phyloP scores from a whole-genome alignment of 2,329 filamentous ascomycete genomes.

The Fusarium nodosum region DNA sequence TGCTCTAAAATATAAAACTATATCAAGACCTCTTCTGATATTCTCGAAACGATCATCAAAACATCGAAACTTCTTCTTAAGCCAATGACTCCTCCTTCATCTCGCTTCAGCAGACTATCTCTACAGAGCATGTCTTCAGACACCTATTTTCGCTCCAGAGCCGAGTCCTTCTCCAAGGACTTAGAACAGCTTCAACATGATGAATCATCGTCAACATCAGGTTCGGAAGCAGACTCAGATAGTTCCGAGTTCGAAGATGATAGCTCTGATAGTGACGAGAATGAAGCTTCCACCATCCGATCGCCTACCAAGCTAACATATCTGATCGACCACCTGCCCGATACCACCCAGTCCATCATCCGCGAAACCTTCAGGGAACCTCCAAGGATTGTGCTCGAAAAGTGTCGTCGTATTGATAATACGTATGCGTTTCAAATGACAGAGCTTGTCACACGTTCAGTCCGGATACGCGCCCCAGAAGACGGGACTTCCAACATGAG shows the following conservation, averaged over 20 bases:
- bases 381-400: constrained; percentile 64
- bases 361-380: constrained; percentile 63
- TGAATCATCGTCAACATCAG: constrained; percentile 50
- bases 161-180: constrained; percentile 22
- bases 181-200: constrained; percentile 27
- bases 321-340: constrained; percentile 56
- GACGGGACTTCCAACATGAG: constrained; percentile 58
- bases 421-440: constrained; percentile 70
- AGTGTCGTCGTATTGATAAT: constrained; percentile 62
- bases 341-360: constrained; percentile 56
- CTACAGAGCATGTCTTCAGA: constrained; percentile 51
- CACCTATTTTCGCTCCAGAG: constrained; percentile 35
- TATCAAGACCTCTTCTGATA: constrained; percentile 15
- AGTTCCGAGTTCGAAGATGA: constrained; percentile 41
- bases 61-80: neutral
- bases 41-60: neutral
- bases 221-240: constrained; percentile 46
- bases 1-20: constrained; percentile 40
- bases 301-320: constrained; percentile 60
- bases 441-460: constrained; percentile 65
- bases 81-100: constrained; percentile 49
- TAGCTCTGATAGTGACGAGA: constrained; percentile 54
- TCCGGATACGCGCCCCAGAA: constrained; percentile 61
- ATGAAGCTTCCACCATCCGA: constrained; percentile 50
- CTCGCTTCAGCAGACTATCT: constrained; percentile 49